phyloP scores from a whole-genome alignment of 345 rosid genomes.

The Pistacia vera region DNA sequence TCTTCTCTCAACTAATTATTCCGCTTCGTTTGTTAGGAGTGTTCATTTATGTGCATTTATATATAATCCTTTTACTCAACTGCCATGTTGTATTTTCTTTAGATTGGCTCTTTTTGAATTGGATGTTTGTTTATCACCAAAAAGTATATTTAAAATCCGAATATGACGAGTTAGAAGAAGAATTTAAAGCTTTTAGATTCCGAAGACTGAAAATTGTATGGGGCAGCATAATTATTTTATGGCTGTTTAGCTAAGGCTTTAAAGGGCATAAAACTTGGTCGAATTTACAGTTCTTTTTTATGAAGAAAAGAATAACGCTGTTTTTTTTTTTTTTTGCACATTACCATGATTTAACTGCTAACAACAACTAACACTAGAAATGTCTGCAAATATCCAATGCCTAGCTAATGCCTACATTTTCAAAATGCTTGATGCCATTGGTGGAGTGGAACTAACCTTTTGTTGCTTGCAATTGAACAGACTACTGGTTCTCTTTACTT shows the following conservation, averaged over 20 bases:
- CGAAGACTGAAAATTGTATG: no score
- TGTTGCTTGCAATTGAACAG: constrained; percentile 33
- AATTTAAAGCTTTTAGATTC: no score
- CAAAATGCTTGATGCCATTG: neutral
- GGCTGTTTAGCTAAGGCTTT: no score
- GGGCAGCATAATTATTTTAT: no score
- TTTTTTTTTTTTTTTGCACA: no score
- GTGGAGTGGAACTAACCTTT: neutral
- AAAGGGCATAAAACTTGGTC: neutral
- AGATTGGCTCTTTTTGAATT: neutral
- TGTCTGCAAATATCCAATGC: no score
- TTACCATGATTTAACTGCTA: no score
- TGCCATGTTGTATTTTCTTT: neutral
- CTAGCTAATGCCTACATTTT: no score
- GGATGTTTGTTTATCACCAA: neutral
- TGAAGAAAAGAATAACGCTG: neutral
- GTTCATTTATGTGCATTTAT: no score
- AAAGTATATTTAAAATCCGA: neutral
- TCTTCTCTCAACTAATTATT: neutral
- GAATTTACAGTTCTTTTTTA: neutral
- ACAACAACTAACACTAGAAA: no score
- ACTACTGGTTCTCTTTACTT: constrained; percentile 75
- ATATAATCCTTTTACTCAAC: neutral
- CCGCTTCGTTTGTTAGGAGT: neutral
- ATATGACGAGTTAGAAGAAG: neutral